Evolutionary conservation across 1,284 basidiomycete genomes (phyloP), one percentile per base, ranked within the genome.

Genomic region (Ganoderma lingzhi): DNA sequence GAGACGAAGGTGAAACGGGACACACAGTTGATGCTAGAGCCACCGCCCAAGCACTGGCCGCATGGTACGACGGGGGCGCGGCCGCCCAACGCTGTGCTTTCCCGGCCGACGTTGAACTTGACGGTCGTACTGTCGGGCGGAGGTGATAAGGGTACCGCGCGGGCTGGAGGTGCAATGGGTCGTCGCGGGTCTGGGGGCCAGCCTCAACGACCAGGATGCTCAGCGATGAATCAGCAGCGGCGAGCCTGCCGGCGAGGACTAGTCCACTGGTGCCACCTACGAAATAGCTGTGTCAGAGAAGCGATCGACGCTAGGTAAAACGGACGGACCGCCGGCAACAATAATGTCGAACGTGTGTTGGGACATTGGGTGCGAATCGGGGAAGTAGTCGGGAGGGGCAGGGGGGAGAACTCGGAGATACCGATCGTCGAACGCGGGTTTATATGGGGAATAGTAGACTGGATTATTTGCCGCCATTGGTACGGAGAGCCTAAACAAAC

Each of bases 21-120:
- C 73, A 37, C 67, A 89, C 89, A 90, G 73, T 91, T 90, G 17
- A 91, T 82, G 66, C 81, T 80, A 1, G 89, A 89, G 0, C 88
- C 89, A 0, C 90, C 90, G 10, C 90, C 90, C 0, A 91, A 74
- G 56, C 83, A 85, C 53, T 84, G 81, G 0, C 85, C 89, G 44
- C 79, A 77, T 0, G 82, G 80, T 15, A 87, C 82, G 39, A 85
- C 66, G 3, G 80, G 71, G 8, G 80, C 72, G 12, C 89, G 85
- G 19, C 84, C 85, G 17, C 78, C 81, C 19, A 90, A 76, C 0
- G 84, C 79, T 3, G 80, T 70, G 70, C 82, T 86, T 0, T 85
- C 81, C 56, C 82, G 84, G 2, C 80, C 78, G 4, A 77, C 74
- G 64, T 88, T 80, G 69, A 82, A 79, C 3, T 83, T 84, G 58